Conservation (phyloP, 192 early-diverging fungal species). For the Haplosporangium gracile region DNA sequence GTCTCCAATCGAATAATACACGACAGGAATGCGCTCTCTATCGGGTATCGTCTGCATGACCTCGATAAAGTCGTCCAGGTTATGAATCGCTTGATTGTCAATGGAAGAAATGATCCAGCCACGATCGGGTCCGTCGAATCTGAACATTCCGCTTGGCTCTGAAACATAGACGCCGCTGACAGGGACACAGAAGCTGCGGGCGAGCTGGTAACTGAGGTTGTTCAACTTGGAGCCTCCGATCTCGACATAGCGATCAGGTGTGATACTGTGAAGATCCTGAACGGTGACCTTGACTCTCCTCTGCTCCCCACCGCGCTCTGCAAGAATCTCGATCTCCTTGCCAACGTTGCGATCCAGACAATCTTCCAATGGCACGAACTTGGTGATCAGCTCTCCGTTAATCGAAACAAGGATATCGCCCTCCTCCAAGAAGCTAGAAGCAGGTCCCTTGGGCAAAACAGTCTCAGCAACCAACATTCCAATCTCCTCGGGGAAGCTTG, state of each 20-base stretch:
- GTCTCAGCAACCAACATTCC: constrained; percentile 85
- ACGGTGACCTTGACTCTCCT: constrained; percentile 71
- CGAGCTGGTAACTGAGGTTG: constrained; percentile 81
- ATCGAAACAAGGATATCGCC: constrained; percentile 81
- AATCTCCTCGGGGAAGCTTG: constrained; percentile 73
- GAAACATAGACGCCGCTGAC: constrained; percentile 87
- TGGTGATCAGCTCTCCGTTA: constrained; percentile 80
- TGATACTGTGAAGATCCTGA: constrained; percentile 84
- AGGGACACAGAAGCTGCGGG: constrained; percentile 74
- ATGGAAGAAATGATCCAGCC: constrained; percentile 86
- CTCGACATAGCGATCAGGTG: constrained; percentile 87
- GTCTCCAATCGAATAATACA: constrained; percentile 83
- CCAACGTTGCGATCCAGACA: constrained; percentile 78
- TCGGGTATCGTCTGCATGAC: constrained; percentile 83
- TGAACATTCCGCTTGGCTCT: constrained; percentile 73
- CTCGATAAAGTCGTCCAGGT: constrained; percentile 81
- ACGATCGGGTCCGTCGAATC: constrained; percentile 76
- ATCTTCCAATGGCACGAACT: constrained; percentile 84
- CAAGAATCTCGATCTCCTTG: constrained; percentile 64
- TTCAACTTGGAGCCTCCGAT: constrained; percentile 86
- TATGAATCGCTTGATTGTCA: constrained; percentile 78
- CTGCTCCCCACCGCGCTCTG: constrained; percentile 82
- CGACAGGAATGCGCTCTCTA: constrained; percentile 80
- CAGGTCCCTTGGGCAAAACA: constrained; percentile 82
- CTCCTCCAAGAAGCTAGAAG: constrained; percentile 75